phyloP scores from a whole-genome alignment of 768 basidiomycete species.

The Panaeolus papilionaceus region DNA sequence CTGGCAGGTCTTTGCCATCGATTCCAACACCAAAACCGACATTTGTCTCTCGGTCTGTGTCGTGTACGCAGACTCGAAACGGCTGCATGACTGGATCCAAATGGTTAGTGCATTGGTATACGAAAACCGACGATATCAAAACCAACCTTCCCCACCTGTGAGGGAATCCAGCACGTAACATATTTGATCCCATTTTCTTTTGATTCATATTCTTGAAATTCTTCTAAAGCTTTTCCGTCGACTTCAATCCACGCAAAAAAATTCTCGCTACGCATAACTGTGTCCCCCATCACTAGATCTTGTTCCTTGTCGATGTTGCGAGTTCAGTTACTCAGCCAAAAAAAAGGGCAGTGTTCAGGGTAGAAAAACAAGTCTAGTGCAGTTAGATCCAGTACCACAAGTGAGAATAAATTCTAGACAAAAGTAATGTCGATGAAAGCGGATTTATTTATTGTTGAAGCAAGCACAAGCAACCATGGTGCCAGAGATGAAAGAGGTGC shows the following conservation, averaged over 20 bases:
- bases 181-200: conserved; percentile 22
- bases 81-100: neutral
- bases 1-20: conserved; percentile 2
- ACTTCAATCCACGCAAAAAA: conserved; percentile 26
- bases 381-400: no score
- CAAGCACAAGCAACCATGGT: no score
- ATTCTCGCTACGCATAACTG: conserved; percentile 1
- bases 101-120: neutral
- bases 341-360: neutral
- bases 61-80: neutral
- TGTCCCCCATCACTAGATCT: neutral
- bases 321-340: no score
- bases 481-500: neutral
- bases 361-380: neutral
- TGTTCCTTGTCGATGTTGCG: neutral
- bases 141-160: conserved; percentile 27
- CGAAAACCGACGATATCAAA: neutral
- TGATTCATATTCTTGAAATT: conserved; percentile 25
- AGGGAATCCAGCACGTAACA: conserved; percentile 35
- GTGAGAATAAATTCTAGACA: no score
- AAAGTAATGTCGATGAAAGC: neutral
- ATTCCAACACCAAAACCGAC: conserved; percentile 4
- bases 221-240: conserved; percentile 23
- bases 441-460: neutral
- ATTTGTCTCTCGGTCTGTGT: neutral